These are phyloP conservation scores for Leccinum variicolor DNA, from an alignment of 768 basidiomycete species.

Conservation along the genomic window DNA sequence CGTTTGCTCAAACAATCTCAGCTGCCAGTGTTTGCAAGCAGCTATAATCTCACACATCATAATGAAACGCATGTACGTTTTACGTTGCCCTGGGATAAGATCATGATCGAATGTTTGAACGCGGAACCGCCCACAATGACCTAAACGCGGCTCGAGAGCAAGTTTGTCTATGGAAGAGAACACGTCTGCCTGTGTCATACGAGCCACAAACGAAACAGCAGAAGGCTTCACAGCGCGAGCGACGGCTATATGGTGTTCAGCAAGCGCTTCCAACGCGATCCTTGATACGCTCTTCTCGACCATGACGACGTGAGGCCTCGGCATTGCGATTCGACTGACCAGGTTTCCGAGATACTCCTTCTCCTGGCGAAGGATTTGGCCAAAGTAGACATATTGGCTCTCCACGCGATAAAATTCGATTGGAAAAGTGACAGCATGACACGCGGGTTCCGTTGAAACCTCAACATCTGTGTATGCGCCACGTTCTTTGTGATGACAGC, in stretches of 20 bases:
- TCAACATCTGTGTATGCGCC: constrained; percentile 92
- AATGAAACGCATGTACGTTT: constrained; percentile 98
- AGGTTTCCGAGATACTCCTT: constrained; percentile 89
- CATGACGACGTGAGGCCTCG: constrained; percentile 89
- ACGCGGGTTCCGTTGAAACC: constrained; percentile 78
- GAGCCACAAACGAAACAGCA: constrained; percentile 82
- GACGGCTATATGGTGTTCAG: constrained; percentile 83
- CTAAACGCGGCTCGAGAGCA: constrained; percentile 83
- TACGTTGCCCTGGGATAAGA: constrained; percentile 89
- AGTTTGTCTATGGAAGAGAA: constrained; percentile 95
- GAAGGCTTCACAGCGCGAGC: constrained; percentile 86
- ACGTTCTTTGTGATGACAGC: constrained; percentile 98
- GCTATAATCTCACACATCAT: no score
- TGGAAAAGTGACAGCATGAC: constrained; percentile 95
- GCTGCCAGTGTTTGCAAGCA: no score
- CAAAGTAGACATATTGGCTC: constrained; percentile 91
- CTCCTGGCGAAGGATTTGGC: constrained; percentile 87
- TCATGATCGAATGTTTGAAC: constrained; percentile 94
- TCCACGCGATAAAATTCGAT: constrained; percentile 91
- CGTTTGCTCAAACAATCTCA: no score
- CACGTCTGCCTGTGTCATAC: constrained; percentile 93
- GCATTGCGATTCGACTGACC: constrained; percentile 82
- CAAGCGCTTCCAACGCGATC: constrained; percentile 82
- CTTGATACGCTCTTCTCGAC: constrained; percentile 91
- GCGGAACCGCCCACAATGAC: constrained; percentile 81